phyloP scores from a whole-genome alignment of 2,329 filamentous ascomycete species.

The Falciphora oryzae region DNA sequence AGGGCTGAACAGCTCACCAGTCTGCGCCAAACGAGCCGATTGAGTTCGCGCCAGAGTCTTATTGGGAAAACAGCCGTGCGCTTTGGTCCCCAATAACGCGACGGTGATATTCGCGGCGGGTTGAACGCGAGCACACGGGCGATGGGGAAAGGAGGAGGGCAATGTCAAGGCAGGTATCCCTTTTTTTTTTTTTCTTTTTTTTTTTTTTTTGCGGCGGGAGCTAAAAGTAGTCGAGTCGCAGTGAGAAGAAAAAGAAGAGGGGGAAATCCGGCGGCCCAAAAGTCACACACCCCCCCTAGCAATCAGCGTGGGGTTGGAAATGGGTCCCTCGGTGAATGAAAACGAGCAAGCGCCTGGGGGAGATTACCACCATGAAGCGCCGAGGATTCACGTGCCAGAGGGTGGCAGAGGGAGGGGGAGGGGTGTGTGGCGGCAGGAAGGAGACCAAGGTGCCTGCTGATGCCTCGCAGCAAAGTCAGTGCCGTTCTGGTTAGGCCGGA shows the following conservation, averaged over 20 bases:
- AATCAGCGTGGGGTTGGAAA: not conserved
- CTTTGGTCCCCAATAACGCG: not conserved
- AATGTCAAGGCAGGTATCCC: too few relatives aligned
- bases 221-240: not conserved
- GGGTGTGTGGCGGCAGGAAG: not conserved
- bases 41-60: not conserved
- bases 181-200: too few relatives aligned
- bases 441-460: not conserved
- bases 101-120: not conserved
- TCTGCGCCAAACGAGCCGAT: not conserved
- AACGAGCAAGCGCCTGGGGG: not conserved
- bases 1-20: not conserved
- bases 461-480: not conserved
- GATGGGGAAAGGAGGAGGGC: not conserved
- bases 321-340: conserved; percentile 7
- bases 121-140: not conserved
- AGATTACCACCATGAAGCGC: not conserved
- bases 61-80: not conserved
- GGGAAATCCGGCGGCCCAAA: too few relatives aligned
- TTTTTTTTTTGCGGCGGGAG: not conserved
- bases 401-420: not conserved
- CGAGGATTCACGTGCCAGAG: conserved; percentile 5
- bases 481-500: not conserved
- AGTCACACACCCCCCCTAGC: conserved; percentile 1
- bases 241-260: too few relatives aligned